Percentiles rank a stretch among this genome's conserved stretches.
phyloP scores from a whole-genome alignment of 192 early-diverging fungal genomes.

The Gaertneriomyces sp. region DNA sequence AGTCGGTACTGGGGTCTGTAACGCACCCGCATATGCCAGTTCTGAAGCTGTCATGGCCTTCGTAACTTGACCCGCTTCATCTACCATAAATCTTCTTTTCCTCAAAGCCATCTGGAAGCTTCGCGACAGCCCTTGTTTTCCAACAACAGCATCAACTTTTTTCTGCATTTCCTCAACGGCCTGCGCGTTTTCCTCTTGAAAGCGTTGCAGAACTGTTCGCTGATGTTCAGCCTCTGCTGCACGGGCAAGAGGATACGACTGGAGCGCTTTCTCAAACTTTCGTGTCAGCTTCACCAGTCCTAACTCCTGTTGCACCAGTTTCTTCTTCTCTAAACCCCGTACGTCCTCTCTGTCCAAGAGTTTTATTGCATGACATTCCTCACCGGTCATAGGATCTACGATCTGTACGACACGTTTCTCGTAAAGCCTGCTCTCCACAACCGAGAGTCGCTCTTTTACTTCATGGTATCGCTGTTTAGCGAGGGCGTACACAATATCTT shows the following conservation, averaged over 20 bases:
- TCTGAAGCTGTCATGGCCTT: conserved; percentile 18
- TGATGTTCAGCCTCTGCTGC: conserved; percentile 21
- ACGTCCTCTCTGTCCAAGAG: conserved; percentile 34
- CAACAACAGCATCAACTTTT: conserved; percentile 12
- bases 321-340: conserved; percentile 27
- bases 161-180: conserved; percentile 11
- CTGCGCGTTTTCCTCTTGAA: conserved; percentile 1
- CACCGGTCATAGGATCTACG: conserved; percentile 38
- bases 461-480: conserved; percentile 26
- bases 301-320: conserved; percentile 31
- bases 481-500: conserved; percentile 55
- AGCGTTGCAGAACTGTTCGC: not conserved
- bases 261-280: conserved; percentile 34
- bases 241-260: conserved; percentile 29
- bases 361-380: conserved; percentile 2
- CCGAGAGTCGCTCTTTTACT: conserved; percentile 28
- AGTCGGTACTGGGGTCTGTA: too few relatives aligned
- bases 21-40: conserved; percentile 19
- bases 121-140: conserved; percentile 5
- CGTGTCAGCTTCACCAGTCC: conserved; percentile 28
- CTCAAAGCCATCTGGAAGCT: conserved; percentile 1
- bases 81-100: not conserved
- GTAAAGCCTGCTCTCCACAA: conserved; percentile 35
- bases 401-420: conserved; percentile 22
- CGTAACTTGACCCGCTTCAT: conserved; percentile 8